Percentiles rank a stretch among this genome's conserved stretches.
These are phyloP conservation scores for Euphrasia arctica DNA, from an alignment of 305 asterid species.

Conservation along the genomic window DNA sequence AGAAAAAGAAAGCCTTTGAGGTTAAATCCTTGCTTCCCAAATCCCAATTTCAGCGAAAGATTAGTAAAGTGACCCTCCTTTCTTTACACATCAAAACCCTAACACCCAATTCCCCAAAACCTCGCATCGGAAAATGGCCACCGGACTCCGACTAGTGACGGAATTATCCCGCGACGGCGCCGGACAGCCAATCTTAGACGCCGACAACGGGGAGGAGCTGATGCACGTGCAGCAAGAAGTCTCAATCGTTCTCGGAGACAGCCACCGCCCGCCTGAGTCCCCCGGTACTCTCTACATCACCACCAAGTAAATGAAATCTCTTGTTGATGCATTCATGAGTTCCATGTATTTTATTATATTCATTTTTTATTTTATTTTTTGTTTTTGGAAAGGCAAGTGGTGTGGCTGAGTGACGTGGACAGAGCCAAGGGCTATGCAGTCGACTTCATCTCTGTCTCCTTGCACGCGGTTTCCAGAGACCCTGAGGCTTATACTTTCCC, in stretches of 20 bases:
- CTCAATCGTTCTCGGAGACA: conserved; percentile 69
- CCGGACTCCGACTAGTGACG: conserved; percentile 55
- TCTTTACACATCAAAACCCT: conserved; percentile 33
- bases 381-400: conserved; percentile 58
- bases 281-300: conserved; percentile 92
- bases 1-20: too few species aligned
- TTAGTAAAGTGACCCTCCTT: neutral
- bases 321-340: neutral
- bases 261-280: conserved; percentile 51
- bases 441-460: conserved; percentile 66
- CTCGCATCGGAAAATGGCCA: conserved; percentile 38
- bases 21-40: too few species aligned
- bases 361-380: conserved; percentile 16
- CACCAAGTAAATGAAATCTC: conserved; percentile 43
- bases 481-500: conserved; percentile 83
- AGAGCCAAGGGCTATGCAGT: conserved; percentile 75
- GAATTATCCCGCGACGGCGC: conserved; percentile 62
- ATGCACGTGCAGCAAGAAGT: conserved; percentile 62
- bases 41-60: too few species aligned
- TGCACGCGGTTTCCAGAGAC: conserved; percentile 91
- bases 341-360: neutral
- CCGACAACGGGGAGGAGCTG: conserved; percentile 65
- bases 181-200: conserved; percentile 64
- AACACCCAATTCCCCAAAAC: conserved; percentile 27
- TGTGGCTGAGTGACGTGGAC: conserved; percentile 88